phyloP scores from a whole-genome alignment of 345 rosid genomes.

The Capsella bursapastoris region DNA sequence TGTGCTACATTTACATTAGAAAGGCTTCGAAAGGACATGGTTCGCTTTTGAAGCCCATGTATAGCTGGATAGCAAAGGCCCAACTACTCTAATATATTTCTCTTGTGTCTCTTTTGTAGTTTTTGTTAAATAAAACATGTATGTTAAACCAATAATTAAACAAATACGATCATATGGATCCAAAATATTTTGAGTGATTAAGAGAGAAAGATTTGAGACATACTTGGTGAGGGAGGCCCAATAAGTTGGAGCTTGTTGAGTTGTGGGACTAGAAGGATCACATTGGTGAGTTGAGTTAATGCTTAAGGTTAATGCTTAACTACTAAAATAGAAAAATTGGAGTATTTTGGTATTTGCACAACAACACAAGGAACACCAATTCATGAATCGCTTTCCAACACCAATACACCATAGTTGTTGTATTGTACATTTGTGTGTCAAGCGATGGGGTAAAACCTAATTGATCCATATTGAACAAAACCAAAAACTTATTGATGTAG shows the following conservation, averaged over 20 bases:
- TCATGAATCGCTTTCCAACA: constrained; percentile 4
- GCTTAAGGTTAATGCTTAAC: neutral
- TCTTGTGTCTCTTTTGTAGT: neutral
- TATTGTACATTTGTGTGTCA: neutral
- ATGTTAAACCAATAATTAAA: neutral
- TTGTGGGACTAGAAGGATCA: constrained; percentile 4
- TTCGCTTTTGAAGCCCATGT: neutral
- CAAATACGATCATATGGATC: neutral
- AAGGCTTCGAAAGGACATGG: neutral
- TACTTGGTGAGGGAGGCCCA: neutral
- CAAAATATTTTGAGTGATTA: neutral
- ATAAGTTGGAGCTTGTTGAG: neutral
- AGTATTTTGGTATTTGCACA: neutral
- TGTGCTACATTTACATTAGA: too few relatives aligned
- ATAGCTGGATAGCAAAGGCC: neutral
- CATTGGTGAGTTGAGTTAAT: neutral
- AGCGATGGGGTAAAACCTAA: neutral
- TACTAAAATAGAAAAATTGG: neutral
- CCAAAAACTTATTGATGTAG: neutral
- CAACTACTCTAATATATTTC: neutral
- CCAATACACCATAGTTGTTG: neutral
- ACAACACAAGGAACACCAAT: neutral
- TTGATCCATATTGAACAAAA: neutral
- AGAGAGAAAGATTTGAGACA: neutral
- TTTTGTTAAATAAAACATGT: too few relatives aligned